These are phyloP conservation scores for Phytophthora tubulina DNA, from an alignment of 352 stramenopile genomes.

Conservation along the genomic window DNA sequence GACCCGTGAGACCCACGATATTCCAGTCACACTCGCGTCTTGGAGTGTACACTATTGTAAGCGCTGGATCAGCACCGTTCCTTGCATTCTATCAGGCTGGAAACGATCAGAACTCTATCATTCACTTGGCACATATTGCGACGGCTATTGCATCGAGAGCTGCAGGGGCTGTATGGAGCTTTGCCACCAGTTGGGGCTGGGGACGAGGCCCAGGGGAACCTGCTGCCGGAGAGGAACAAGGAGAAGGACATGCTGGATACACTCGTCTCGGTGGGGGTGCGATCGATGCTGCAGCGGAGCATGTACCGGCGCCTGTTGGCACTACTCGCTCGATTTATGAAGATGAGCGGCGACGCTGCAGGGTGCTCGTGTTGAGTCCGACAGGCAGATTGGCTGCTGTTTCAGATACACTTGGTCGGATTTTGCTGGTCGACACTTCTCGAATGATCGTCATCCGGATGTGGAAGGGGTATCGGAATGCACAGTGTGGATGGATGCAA, in stretches of 20 bases:
- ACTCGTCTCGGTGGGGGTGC: constrained; percentile 38
- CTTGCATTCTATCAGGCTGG: constrained; percentile 87
- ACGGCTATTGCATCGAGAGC: constrained; percentile 81
- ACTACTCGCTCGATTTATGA: constrained; percentile 65
- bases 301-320: constrained; percentile 72
- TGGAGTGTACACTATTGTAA: constrained; percentile 79
- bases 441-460: constrained; percentile 87
- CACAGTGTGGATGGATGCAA: constrained; percentile 87
- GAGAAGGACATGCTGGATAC: constrained; percentile 31
- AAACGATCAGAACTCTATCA: constrained; percentile 89
- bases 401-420: constrained; percentile 77
- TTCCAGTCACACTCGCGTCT: constrained; percentile 86
- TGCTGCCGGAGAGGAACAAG: constrained; percentile 21
- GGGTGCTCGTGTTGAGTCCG: constrained; percentile 74
- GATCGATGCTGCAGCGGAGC: constrained; percentile 69
- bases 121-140: constrained; percentile 87
- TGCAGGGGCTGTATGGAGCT: constrained; percentile 82
- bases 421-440: constrained; percentile 81
- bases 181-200: constrained; percentile 88
- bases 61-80: constrained; percentile 70
- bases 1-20: constrained; percentile 71
- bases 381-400: constrained; percentile 75
- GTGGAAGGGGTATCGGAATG: constrained; percentile 91
- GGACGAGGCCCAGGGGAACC: constrained; percentile 16
- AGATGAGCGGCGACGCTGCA: constrained; percentile 66